These are phyloP conservation scores for Peniophora sp. DNA, from an alignment of 1,284 basidiomycete species.

Conservation along the genomic window DNA sequence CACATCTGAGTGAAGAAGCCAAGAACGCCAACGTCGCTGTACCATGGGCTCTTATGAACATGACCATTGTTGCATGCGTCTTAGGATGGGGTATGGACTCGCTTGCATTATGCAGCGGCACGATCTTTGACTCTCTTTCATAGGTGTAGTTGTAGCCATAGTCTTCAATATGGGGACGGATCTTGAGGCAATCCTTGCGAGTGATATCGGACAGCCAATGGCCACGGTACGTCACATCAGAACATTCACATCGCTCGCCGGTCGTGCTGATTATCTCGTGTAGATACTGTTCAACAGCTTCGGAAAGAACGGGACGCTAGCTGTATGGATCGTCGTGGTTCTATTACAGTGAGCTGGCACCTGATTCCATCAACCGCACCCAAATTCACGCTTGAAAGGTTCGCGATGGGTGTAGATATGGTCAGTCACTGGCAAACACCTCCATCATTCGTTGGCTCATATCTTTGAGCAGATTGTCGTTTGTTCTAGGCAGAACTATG, in stretches of 20 bases:
- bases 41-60: conserved; percentile 62
- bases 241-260: background rate
- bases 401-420: background rate
- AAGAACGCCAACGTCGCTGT: conserved; percentile 62
- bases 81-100: conserved; percentile 72
- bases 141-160: conserved; percentile 43
- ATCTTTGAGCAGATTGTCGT: background rate
- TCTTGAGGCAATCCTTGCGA: conserved; percentile 45
- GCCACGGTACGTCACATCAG: conserved; percentile 27
- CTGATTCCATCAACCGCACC: background rate
- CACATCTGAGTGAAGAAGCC: conserved; percentile 73
- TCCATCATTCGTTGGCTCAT: background rate
- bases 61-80: conserved; percentile 47
- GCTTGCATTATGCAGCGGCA: no score
- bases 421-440: background rate
- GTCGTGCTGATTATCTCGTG: background rate
- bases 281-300: conserved; percentile 61
- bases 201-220: conserved; percentile 60
- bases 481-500: background rate
- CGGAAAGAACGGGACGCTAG: conserved; percentile 52
- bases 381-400: background rate
- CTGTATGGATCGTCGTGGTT: conserved; percentile 59
- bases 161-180: conserved; percentile 63
- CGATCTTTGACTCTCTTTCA: background rate
- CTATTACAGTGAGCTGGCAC: conserved; percentile 49